Evolutionary conservation across 495 filamentous ascomycete genomes (phyloP).

Genomic region (Lophiostoma macrostomum): DNA sequence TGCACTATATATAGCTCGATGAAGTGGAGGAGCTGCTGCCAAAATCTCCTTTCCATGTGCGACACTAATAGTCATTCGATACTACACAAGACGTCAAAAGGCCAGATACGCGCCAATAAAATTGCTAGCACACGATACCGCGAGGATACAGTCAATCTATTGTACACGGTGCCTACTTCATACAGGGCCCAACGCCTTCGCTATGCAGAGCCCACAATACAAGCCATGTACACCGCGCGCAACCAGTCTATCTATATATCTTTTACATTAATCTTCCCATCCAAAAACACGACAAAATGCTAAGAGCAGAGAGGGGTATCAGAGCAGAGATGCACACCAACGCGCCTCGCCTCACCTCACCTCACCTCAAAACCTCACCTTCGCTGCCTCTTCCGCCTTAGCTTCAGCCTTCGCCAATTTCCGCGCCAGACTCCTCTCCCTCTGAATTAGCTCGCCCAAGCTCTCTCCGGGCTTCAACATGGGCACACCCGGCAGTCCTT

Average conservation of each 20-base stretch:
- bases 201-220: neutral
- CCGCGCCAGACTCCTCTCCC: constrained; percentile 15
- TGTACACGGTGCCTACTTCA: too few relatives aligned
- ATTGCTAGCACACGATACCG: too few relatives aligned
- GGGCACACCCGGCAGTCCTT: constrained; percentile 11
- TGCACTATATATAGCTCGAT: too few relatives aligned
- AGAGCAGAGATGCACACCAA: neutral
- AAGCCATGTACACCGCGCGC: too few relatives aligned
- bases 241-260: neutral
- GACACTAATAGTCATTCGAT: too few relatives aligned
- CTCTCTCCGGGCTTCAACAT: constrained; percentile 11
- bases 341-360: neutral
- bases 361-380: too few relatives aligned
- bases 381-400: constrained; percentile 11
- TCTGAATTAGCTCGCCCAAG: constrained; percentile 17
- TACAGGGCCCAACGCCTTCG: constrained; percentile 1
- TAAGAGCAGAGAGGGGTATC: neutral
- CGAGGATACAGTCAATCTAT: too few relatives aligned
- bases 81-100: too few relatives aligned
- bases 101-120: too few relatives aligned
- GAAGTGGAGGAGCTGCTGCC: too few relatives aligned
- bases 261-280: neutral
- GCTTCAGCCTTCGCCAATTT: constrained; percentile 25
- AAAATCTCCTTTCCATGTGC: too few relatives aligned
- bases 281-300: neutral